Base-by-base conservation (phyloP, 2,329 filamentous ascomycete genomes). In the Alternaria sp. region DNA sequence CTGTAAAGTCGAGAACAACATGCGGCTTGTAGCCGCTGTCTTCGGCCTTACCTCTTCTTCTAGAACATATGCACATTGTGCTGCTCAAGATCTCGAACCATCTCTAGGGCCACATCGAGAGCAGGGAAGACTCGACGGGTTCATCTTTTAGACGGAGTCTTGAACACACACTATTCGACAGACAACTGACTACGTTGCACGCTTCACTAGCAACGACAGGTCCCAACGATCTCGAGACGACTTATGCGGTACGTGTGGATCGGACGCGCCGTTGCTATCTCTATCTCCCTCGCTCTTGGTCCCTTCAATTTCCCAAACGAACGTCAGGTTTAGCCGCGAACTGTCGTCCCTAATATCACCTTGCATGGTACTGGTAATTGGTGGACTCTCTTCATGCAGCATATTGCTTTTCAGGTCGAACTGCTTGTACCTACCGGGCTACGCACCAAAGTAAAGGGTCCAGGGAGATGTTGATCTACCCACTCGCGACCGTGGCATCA, bases 251-350 rank as follows among this genome's bases (percentile, higher is more conserved):
- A n/a, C 28, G 18, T 52, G 42, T 39, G 43, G 51, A 62, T 57
- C 53, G 41, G 34, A 36, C 36, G 36, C 36, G 42, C 20, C 34
- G 26, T 53, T 24, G 36, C 34, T 49, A 2, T 26, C 24, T 26
- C 24, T 12, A 5, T 14, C n/a, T 30, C 49, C 51, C 58, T 32
- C 36, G 48, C 34, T 9, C 42, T 44, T 42, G 30, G 5, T 49
- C 14, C 34, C 9, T 39, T 44, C 46, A 14, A 3, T 38, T 20
- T 36, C 22, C 57, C 20, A 54, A 26, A 46, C 51, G 54, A 47
- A 41, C 34, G 38, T 51, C 43, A 52, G 44, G 28, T 52, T 53
- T 54, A 64, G 51, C 49, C 56, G 56, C 51, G 36, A 54, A 36
- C 34, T 32, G 48, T 18, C 32, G 32, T 36, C 32, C 32, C 20